Base-by-base conservation (phyloP, 495 filamentous ascomycete species). In the Patellaria atrata region DNA sequence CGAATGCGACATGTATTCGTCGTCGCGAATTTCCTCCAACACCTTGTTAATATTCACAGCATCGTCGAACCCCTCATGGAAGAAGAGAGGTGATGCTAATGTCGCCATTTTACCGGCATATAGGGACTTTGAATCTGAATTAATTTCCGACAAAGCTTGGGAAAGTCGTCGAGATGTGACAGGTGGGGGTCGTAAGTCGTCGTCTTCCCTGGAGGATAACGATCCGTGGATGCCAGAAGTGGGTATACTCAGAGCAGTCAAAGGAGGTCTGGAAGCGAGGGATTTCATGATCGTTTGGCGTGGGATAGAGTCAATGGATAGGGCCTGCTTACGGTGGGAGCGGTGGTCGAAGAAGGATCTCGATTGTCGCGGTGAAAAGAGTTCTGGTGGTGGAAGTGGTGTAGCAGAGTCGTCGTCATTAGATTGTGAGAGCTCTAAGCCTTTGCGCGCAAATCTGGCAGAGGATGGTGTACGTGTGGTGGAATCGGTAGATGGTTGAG, bases 11-110 rank as follows among this genome's bases (percentile, higher is more conserved):
- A 91, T 72, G 60, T 70, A 84, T 41, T 94, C 84, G 54, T 94
- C 83, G 32, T 79, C 81, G 4, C 69, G 65, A 29, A 96, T 91
- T 60, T 97, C 89, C 54, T 96, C 89, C 1, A 97, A 66, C 2
- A 97, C 85, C 53, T 79, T 91, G 36, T 91, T 81, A 27, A 94
- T 78, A 55, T 97, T 85, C 42, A 97, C 82, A 5, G 85, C 85
- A 53, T 92, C 82, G 38, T 94, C 89, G 52, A 97, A 96, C 25
- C 84, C 71, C 57, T 86, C 78, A 57, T 97, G 89, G 66, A 94
- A 96, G 59, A 87, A 96, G 58, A 91, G 96, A 0, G 89, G 89
- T 23, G 82, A 91, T 50, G 87, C 77, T 16, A 94, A 60, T 3
- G 69, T 63, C 12, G 70, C 63, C 14, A 70, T 51, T 41, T 81